These are phyloP conservation scores for Xylariaceae sp. DNA, from an alignment of 2,329 filamentous ascomycete species.

Conservation along the genomic window DNA sequence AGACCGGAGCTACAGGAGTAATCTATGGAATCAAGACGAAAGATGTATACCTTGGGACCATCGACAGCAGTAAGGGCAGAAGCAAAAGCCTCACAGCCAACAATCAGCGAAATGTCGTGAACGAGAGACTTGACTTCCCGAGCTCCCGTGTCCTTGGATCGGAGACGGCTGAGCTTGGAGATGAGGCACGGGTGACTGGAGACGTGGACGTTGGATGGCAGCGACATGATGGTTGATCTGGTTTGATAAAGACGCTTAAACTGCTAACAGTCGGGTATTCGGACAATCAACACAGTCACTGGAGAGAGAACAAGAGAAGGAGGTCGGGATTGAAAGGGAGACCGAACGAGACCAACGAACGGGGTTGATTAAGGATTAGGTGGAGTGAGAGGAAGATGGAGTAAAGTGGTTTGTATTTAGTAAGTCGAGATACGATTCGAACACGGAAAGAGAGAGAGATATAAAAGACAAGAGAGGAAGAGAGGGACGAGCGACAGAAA, in stretches of 20 bases:
- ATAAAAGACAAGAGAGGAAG: no score
- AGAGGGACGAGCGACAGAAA: no score
- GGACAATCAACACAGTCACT: no score
- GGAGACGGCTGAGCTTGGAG: slow-evolving; percentile 85
- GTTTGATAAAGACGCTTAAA: neutral
- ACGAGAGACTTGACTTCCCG: slow-evolving; percentile 76
- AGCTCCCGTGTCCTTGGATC: slow-evolving; percentile 63
- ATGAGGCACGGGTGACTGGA: slow-evolving; percentile 80
- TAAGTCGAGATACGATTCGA: neutral
- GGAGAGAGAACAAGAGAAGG: neutral
- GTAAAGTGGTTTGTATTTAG: neutral
- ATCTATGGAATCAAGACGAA: neutral
- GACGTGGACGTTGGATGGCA: slow-evolving; percentile 65
- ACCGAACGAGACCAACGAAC: neutral
- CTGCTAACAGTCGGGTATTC: no score
- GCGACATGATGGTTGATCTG: slow-evolving; percentile 27
- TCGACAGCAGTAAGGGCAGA: slow-evolving; percentile 51
- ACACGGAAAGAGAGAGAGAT: neutral
- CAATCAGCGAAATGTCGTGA: slow-evolving; percentile 78
- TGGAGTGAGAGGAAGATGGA: neutral
- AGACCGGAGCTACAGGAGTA: neutral
- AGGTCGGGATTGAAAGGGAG: neutral
- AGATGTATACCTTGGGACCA: slow-evolving; percentile 56
- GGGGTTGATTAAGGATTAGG: neutral
- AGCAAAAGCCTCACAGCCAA: slow-evolving; percentile 76